Evolutionary conservation across 441 rosid species (phyloP).

Genomic region (Aquilaria agallochum): DNA sequence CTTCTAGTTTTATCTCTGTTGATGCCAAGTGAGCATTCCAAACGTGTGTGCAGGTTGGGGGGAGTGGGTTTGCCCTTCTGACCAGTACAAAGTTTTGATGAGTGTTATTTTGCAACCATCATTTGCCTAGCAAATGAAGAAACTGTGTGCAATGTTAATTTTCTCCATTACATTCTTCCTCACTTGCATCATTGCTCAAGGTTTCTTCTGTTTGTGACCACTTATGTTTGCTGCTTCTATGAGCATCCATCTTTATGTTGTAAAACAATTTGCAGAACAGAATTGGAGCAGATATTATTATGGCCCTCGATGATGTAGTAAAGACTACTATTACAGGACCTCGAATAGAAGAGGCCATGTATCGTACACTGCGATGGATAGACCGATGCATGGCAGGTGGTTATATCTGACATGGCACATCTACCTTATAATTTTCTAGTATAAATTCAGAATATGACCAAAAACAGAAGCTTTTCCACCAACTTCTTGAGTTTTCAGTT

Average conservation of each 20-base stretch:
- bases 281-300: slow-evolving; percentile 83
- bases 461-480: slow-evolving; percentile 2
- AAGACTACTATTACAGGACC: slow-evolving; percentile 77
- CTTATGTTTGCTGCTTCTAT: no score
- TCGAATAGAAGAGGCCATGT: slow-evolving; percentile 78
- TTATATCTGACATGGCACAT: slow-evolving; percentile 8
- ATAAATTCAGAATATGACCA: slow-evolving; percentile 2
- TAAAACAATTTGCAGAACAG: slow-evolving; percentile 46
- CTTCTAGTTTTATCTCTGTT: no score
- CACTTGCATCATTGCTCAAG: not conserved
- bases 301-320: slow-evolving; percentile 91
- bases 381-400: slow-evolving; percentile 73
- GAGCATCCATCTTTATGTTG: slow-evolving; percentile 5
- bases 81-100: no score
- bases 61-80: no score
- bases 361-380: slow-evolving; percentile 82
- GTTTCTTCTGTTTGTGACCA: no score
- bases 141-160: no score
- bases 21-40: no score
- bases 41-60: no score
- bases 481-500: slow-evolving; percentile 3
- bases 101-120: no score
- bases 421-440: not conserved
- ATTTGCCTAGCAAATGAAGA: no score
- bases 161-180: no score